Base-by-base conservation (phyloP, 2,329 filamentous ascomycete species). In the Microascus cirrosus region DNA sequence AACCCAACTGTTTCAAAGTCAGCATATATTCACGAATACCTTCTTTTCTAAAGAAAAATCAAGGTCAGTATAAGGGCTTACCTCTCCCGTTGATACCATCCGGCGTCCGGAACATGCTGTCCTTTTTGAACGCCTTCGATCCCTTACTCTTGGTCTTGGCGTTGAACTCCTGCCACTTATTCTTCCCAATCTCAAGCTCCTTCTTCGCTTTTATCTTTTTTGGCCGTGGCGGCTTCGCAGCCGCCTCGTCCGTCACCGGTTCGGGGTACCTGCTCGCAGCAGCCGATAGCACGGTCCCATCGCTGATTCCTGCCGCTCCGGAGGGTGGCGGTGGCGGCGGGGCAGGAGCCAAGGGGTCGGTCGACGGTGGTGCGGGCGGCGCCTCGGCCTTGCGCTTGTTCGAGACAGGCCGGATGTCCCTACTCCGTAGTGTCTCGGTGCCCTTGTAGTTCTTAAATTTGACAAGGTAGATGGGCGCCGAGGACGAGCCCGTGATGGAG, bases 71-170 rank as follows among this genome's bases (percentile, higher is more conserved):
- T 20, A 45, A 22, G 6, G 34, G 53, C 80, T 64, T 75, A 95
- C 92, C 92, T 87, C 91, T 83, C 59, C 89, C 92, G 66, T 90
- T 83, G 25, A 94, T 81, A 61, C 90, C 86, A 35, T 95, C 91
- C 0, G 91, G 90, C 2, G 92, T 96, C 53, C 92, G 85, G 70
- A 96, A 96, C 92, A 96, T 96, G 78, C 90, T 95, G 54, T 96
- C 90, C 74, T 96, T 96, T 75, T 93, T 93, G 50, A 74, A 73
- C 4, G 74, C 63, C 70, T 86, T 87, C 2, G 25, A 35, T 62
- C 83, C 76, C 68, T 90, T 92, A 53, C 79, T 81, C 45, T 45
- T 45, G 39, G 20, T 63, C 70, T 95, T 96, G 67, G 80, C 78
- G 63, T 85, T 88, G 71, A 96, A 99, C 62, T 95, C 89, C 69